Evolutionary conservation across 208 protist species (phyloP), one percentile per base, ranked within the genome.

Genomic region (Trypanosoma congolense): DNA sequence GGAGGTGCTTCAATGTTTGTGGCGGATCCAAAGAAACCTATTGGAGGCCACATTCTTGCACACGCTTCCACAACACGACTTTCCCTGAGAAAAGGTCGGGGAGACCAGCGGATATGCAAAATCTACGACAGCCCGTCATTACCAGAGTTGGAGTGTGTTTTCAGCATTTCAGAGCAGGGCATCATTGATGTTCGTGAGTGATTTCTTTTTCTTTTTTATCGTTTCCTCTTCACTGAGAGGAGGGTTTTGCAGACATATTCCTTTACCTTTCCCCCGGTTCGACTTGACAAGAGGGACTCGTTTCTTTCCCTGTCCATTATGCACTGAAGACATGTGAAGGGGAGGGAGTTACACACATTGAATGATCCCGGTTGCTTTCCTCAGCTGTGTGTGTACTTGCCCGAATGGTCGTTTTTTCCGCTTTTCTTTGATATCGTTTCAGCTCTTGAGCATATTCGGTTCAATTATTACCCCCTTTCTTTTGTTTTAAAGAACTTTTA

Each of bases 11-110:
- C 92, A 29, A 97, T 98, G 92, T 99, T 99, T 59, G 83, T 93
- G 36, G 83, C 97, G 0, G 96, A 99, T 63, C 97, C 98, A 26
- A 99, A 99, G 71, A 99, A 99, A 67, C 95, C 96, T 5, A 87
- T 98, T 26, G 96, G 96, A 26, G 96, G 96, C n/a, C 95, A 99
- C 62, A 94, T 99, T 28, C 65, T 99, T 16, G 98, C 98, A n/a
- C 98, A 99, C 73, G 96, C 97, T 3, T 98, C 93, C 6, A 99
- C 98, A 8, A 98, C 96, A 9, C 83, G 92, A 4, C 66, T 98
- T 4, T 96, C 77, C 0, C 75, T 98, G 38, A 80, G 96, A 44
- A 99, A 99, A 58, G 98, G 97, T 24, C 78, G 96, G 19, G 98
- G 95, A 8, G 97, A 99, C 47, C 87, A 97, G 56, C 85, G 98